A percentile compares a stretch with the other conserved stretches of the same genome.
phyloP scores from a whole-genome alignment of 2,329 filamentous ascomycete genomes.

The Bretziella fagacearum region DNA sequence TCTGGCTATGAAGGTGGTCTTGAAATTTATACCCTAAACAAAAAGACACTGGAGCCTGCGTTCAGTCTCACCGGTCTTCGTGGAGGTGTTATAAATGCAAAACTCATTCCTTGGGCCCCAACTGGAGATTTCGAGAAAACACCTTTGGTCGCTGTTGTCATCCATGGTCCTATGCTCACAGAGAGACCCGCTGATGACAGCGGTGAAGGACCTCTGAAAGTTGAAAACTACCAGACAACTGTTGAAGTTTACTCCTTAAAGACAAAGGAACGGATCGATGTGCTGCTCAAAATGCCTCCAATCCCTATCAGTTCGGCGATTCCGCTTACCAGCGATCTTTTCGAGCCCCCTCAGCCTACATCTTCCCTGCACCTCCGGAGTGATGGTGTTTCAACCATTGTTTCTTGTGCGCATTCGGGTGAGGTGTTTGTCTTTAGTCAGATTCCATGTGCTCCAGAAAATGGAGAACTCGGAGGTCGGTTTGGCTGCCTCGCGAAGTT shows the following conservation, averaged over 20 bases:
- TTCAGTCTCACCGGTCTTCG: conserved; percentile 59
- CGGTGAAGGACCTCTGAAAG: conserved; percentile 21
- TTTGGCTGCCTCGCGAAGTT: conserved; percentile 68
- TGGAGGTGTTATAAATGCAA: conserved; percentile 66
- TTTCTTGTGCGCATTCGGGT: conserved; percentile 68
- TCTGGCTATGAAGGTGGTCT: conserved; percentile 67
- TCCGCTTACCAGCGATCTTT: conserved; percentile 44
- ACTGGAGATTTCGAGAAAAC: conserved; percentile 30
- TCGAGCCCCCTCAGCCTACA: conserved; percentile 50
- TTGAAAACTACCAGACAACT: conserved; percentile 63
- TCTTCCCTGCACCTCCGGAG: conserved; percentile 60
- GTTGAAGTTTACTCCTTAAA: conserved; percentile 78
- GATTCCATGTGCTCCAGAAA: conserved; percentile 20
- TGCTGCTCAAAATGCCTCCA: conserved; percentile 54
- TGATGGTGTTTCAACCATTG: conserved; percentile 51
- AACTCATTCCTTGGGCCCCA: conserved; percentile 56
- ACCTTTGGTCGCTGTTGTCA: conserved; percentile 60
- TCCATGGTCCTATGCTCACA: conserved; percentile 56
- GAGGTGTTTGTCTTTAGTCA: conserved; percentile 68
- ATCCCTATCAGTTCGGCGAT: conserved; percentile 36
- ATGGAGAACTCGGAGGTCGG: conserved; percentile 26
- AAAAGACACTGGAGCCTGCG: conserved; percentile 51
- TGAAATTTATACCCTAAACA: conserved; percentile 57
- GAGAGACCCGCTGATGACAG: conserved; percentile 20
- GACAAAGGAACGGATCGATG: conserved; percentile 53